phyloP scores from a whole-genome alignment of 257 asterid species.

The Scutellaria baicalensis region DNA sequence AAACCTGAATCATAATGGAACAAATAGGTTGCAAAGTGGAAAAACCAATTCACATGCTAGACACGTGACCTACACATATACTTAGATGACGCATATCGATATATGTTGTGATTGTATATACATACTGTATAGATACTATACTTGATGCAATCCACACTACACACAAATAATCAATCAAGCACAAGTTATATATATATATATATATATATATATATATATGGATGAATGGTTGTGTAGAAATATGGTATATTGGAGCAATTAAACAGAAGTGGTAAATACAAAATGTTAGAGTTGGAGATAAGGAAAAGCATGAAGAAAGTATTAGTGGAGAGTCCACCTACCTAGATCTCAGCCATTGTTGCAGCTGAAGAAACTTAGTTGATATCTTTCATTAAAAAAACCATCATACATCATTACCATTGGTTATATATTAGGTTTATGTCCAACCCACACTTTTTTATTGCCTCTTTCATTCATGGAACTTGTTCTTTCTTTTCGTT shows the following conservation, averaged over 20 bases:
- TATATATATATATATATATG: no score
- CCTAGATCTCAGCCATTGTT: background rate
- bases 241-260: background rate
- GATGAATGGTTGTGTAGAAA: no score
- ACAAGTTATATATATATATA: background rate
- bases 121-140: no score
- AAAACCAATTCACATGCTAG: no score
- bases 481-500: background rate
- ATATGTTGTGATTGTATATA: no score
- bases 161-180: no score
- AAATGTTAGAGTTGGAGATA: background rate
- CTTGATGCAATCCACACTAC: no score
- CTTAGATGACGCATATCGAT: no score
- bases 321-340: slow-evolving; percentile 26
- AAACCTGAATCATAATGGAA: no score
- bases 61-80: no score
- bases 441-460: slow-evolving; percentile 6
- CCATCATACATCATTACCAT: slow-evolving; percentile 10
- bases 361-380: background rate
- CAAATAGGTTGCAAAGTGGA: no score
- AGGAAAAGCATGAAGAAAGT: background rate
- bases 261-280: background rate
- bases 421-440: slow-evolving; percentile 31
- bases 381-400: background rate
- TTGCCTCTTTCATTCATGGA: background rate